Evolutionary conservation across 1,284 basidiomycete species (phyloP).

Genomic region (Austroboletus niveus): DNA sequence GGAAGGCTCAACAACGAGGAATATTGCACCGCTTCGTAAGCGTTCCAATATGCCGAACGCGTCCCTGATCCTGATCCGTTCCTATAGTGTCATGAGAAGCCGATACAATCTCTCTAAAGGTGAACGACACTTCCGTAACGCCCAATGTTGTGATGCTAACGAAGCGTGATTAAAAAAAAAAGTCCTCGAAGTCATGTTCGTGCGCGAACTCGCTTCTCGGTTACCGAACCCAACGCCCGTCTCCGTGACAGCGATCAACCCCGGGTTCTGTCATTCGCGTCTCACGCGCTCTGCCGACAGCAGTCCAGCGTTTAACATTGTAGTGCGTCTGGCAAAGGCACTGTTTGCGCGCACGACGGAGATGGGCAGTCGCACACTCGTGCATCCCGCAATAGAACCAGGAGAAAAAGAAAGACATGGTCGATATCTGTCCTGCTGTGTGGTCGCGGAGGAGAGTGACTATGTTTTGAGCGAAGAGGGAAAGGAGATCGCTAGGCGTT

Average conservation of each 20-base stretch:
- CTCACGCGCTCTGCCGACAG: conserved; percentile 19
- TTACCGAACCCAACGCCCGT: conserved; percentile 30
- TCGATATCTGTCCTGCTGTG: conserved; percentile 25
- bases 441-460: conserved; percentile 27
- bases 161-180: conserved; percentile 3
- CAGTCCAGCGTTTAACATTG: conserved; percentile 1
- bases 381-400: conserved; percentile 25
- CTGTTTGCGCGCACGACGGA: conserved; percentile 30
- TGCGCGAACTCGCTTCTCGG: conserved; percentile 33
- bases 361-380: conserved; percentile 30
- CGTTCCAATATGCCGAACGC: background rate
- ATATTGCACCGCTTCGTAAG: conserved; percentile 30
- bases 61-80: background rate
- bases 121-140: conserved; percentile 15
- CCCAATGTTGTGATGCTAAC: background rate
- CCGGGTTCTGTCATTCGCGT: conserved; percentile 34
- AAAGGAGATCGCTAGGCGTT: conserved; percentile 21
- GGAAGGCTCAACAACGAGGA: conserved; percentile 29
- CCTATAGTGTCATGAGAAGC: conserved; percentile 15
- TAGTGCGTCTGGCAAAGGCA: conserved; percentile 6
- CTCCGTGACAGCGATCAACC: conserved; percentile 35
- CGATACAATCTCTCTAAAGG: conserved; percentile 38
- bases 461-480: conserved; percentile 29
- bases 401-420: conserved; percentile 25
- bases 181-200: conserved; percentile 35